A percentile compares a stretch with the other conserved stretches of the same genome.
phyloP scores from a whole-genome alignment of 2,329 filamentous ascomycete species.

The Byssothecium circinans region DNA sequence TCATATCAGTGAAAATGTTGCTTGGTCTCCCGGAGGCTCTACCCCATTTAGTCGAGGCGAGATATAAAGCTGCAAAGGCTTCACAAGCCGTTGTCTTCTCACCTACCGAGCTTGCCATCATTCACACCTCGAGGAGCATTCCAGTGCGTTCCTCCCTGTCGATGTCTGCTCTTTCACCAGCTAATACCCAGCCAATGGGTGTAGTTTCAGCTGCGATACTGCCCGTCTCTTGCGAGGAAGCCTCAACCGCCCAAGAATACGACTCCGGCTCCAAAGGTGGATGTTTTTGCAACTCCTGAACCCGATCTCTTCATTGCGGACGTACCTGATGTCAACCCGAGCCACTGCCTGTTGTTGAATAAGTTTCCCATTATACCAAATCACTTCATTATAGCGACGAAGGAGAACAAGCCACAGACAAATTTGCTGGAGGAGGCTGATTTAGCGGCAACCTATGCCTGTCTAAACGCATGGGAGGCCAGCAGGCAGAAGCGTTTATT shows the following conservation, averaged over 20 bases:
- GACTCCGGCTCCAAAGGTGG: conserved; percentile 35
- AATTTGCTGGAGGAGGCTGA: conserved; percentile 63
- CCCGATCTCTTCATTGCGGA: conserved; percentile 57
- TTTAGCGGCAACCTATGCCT: conserved; percentile 63
- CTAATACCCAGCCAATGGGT: conserved; percentile 20
- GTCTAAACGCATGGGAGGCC: conserved; percentile 59
- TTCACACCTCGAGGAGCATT: conserved; percentile 41
- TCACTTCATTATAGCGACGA: conserved; percentile 73
- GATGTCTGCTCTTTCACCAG: neutral
- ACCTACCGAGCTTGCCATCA: conserved; percentile 42
- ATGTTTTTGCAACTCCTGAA: conserved; percentile 67
- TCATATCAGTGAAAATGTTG: conserved; percentile 22
- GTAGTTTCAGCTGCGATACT: conserved; percentile 75
- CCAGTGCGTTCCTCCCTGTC: conserved; percentile 33
- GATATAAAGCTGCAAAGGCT: conserved; percentile 41
- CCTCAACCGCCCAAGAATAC: conserved; percentile 51
- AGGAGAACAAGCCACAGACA: conserved; percentile 64
- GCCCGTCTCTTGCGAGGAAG: conserved; percentile 68
- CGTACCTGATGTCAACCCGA: conserved; percentile 47
- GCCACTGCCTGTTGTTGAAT: conserved; percentile 70
- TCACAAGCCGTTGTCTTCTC: conserved; percentile 43
- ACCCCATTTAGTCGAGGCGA: conserved; percentile 41
- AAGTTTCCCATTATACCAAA: conserved; percentile 72
- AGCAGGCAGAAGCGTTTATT: conserved; percentile 52
- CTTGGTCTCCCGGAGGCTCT: conserved; percentile 39